These are phyloP conservation scores for Colletotrichum tofieldiae DNA, from an alignment of 2,329 filamentous ascomycete genomes.

Conservation along the genomic window DNA sequence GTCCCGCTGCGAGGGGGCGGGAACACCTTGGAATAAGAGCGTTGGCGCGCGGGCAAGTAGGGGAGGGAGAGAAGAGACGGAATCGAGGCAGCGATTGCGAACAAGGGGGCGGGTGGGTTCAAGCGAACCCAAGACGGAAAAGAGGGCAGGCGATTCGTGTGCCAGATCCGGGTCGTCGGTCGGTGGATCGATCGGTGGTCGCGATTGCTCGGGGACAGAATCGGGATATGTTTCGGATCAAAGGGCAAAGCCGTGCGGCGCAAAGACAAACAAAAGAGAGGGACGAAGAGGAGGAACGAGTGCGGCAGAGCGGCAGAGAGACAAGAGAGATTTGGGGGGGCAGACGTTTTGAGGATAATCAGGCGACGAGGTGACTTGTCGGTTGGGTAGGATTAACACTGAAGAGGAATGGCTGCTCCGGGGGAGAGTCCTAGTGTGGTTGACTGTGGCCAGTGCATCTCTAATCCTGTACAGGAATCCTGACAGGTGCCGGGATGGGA, in stretches of 20 bases:
- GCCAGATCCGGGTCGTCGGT: conserved; percentile 28
- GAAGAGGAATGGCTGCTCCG: conserved; percentile 41
- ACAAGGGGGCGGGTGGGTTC: conserved; percentile 31
- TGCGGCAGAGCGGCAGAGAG: conserved; percentile 28
- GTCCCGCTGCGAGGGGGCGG: conserved; percentile 14
- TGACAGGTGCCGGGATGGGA: conserved; percentile 39
- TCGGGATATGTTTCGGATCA: neutral
- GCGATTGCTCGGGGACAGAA: neutral
- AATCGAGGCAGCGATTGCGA: neutral
- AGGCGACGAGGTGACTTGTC: conserved; percentile 27
- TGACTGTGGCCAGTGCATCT: conserved; percentile 38
- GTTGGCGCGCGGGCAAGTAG: neutral
- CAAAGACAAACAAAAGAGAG: conserved; percentile 11
- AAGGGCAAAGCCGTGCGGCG: neutral
- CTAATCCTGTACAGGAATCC: conserved; percentile 24
- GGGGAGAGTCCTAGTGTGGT: conserved; percentile 36
- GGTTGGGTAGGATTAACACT: conserved; percentile 36
- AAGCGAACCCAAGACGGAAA: conserved; percentile 11
- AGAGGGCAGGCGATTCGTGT: conserved; percentile 10
- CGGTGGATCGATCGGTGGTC: conserved; percentile 12
- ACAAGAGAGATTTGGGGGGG: conserved; percentile 7
- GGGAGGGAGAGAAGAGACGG: too few species aligned
- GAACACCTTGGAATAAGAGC: neutral
- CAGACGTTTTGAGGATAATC: conserved; percentile 38
- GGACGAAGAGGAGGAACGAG: conserved; percentile 4